Evolutionary conservation across 1,139 yeast species (phyloP).

Genomic region (Ogataea hybrid): DNA sequence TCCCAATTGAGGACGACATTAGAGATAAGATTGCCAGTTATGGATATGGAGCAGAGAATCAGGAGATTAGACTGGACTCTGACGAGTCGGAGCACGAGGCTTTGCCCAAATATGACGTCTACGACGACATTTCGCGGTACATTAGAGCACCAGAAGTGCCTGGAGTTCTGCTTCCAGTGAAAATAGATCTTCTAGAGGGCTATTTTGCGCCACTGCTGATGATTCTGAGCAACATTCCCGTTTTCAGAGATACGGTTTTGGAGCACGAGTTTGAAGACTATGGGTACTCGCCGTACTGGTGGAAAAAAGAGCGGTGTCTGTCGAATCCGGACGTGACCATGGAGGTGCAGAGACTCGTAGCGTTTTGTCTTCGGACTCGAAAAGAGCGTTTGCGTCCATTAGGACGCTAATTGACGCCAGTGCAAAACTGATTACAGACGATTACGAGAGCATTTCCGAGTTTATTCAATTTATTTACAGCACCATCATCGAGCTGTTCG

Average conservation of each 20-base stretch:
- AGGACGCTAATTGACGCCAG: slow-evolving; percentile 34
- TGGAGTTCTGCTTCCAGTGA: slow-evolving; percentile 38
- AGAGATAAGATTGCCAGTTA: slow-evolving; percentile 21
- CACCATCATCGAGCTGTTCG: slow-evolving; percentile 19
- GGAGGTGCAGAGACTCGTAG: slow-evolving; percentile 45
- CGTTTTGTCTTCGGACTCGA: slow-evolving; percentile 40
- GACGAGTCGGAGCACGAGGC: slow-evolving; percentile 4
- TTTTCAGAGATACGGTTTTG: slow-evolving; percentile 36
- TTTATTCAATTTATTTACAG: slow-evolving; percentile 23
- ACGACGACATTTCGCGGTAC: slow-evolving; percentile 30
- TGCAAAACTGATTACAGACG: slow-evolving; percentile 30
- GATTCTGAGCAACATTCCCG: slow-evolving; percentile 43
- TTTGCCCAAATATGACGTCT: slow-evolving; percentile 26
- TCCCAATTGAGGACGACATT: slow-evolving; percentile 21
- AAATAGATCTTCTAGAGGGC: slow-evolving; percentile 32
- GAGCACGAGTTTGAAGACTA: slow-evolving; percentile 36
- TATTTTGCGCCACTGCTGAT: slow-evolving; percentile 42
- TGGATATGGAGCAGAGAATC: slow-evolving; percentile 15
- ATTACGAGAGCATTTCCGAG: slow-evolving; percentile 30
- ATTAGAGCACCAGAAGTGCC: slow-evolving; percentile 22
- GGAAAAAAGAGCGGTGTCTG: slow-evolving; percentile 36
- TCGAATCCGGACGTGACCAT: slow-evolving; percentile 18
- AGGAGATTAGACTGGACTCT: slow-evolving; percentile 5
- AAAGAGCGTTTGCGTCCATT: slow-evolving; percentile 40
- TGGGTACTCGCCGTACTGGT: slow-evolving; percentile 44